Conservation (phyloP, 1,139 yeast species). For the Yamadazyma conglobata region DNA sequence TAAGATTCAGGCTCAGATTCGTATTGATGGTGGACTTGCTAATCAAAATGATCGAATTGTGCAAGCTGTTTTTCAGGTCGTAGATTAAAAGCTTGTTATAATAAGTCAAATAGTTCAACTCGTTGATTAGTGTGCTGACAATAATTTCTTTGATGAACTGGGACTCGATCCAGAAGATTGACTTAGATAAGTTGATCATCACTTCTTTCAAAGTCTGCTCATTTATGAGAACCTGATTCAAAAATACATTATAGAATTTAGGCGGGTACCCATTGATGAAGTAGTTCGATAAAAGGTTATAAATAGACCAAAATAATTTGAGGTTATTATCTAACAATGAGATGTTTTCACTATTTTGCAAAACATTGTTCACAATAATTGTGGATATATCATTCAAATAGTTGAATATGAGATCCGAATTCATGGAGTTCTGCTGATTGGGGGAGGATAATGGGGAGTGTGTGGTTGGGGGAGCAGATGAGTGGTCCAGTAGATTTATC, state of each 20-base stretch:
- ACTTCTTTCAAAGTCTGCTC: constrained; percentile 15
- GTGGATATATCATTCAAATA: constrained; percentile 46
- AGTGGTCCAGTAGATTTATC: constrained; percentile 2
- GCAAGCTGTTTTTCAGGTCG: constrained; percentile 40
- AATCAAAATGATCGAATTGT: constrained; percentile 45
- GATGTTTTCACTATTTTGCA: constrained; percentile 6
- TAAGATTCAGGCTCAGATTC: constrained; percentile 8
- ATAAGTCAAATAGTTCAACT: constrained; percentile 33
- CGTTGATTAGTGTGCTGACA: constrained; percentile 39
- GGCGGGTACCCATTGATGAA: constrained; percentile 36
- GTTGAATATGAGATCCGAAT: constrained; percentile 35
- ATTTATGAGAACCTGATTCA: constrained; percentile 20
- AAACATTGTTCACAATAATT: constrained; percentile 27
- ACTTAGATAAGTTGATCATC: constrained; percentile 29
- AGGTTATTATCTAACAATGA: constrained; percentile 13
- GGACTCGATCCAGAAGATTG: constrained; percentile 19
- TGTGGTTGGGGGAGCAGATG: constrained; percentile 1
- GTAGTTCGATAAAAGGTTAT: constrained; percentile 37
- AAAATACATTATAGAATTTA: constrained; percentile 29
- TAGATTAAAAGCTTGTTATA: constrained; percentile 30
- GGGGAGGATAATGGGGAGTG: neutral
- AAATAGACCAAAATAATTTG: constrained; percentile 43
- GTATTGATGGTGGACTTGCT: constrained; percentile 37
- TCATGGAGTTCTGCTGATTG: constrained; percentile 1
- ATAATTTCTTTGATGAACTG: constrained; percentile 33